Conservation (phyloP, 495 filamentous ascomycete species). For the Haplographium delicatum region DNA sequence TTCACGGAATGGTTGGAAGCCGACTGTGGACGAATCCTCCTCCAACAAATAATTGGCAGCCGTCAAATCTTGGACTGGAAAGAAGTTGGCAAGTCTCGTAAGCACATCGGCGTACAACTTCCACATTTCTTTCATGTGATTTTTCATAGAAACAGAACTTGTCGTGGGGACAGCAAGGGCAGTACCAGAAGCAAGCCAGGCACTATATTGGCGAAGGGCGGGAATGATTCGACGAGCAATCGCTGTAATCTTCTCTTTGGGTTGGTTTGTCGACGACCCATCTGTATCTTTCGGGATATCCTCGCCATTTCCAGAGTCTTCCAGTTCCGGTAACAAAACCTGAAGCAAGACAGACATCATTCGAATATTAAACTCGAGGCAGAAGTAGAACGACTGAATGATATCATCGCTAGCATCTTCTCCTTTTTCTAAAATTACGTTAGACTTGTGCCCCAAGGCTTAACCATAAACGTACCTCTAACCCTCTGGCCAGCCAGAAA, state of each 20-base stretch:
- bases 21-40: conserved; percentile 70
- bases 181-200: conserved; percentile 58
- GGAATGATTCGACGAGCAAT: conserved; percentile 62
- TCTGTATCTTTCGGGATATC: conserved; percentile 23
- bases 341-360: conserved; percentile 75
- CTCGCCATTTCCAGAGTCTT: conserved; percentile 50
- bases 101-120: conserved; percentile 63
- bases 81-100: conserved; percentile 57
- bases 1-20: conserved; percentile 62
- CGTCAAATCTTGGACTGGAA: conserved; percentile 51
- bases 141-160: conserved; percentile 48
- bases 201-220: conserved; percentile 66
- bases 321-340: conserved; percentile 61
- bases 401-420: background rate
- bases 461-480: conserved; percentile 43
- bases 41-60: conserved; percentile 64
- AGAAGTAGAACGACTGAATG: conserved; percentile 60
- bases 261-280: conserved; percentile 28
- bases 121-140: conserved; percentile 64
- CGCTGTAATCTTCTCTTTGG: conserved; percentile 54
- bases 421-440: conserved; percentile 30
- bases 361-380: conserved; percentile 74
- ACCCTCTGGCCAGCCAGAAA: conserved; percentile 59
- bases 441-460: background rate
- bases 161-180: conserved; percentile 45